Percentiles rank a stretch among this genome's conserved stretches.
These are phyloP conservation scores for Salix exigua DNA, from an alignment of 345 rosid genomes.

Conservation along the genomic window DNA sequence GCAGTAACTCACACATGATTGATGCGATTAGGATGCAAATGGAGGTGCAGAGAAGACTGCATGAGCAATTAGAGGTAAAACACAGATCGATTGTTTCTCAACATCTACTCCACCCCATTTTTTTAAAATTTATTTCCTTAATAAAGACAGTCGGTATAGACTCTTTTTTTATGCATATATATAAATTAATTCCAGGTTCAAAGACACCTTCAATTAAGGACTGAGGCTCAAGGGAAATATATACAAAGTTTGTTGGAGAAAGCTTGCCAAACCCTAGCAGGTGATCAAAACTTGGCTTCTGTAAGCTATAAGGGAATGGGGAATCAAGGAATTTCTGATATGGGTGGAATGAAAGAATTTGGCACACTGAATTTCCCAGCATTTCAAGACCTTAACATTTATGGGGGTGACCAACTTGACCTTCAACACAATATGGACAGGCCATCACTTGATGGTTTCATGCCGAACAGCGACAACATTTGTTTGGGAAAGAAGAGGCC, in stretches of 20 bases:
- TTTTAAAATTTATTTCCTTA: neutral
- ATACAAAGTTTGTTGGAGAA: conserved; percentile 94
- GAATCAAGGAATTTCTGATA: conserved; percentile 43
- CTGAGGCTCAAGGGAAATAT: conserved; percentile 98
- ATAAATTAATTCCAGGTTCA: conserved; percentile 54
- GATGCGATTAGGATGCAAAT: conserved; percentile 90
- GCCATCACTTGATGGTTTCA: conserved; percentile 45
- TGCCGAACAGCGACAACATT: conserved; percentile 39
- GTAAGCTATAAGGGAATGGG: conserved; percentile 49
- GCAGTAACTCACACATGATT: conserved; percentile 47
- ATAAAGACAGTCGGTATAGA: neutral
- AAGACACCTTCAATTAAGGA: conserved; percentile 91
- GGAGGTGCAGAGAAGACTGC: conserved; percentile 99
- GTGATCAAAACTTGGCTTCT: conserved; percentile 51
- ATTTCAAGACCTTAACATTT: conserved; percentile 92
- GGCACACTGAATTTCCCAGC: conserved; percentile 66
- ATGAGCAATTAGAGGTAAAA: conserved; percentile 91
- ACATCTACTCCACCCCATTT: neutral
- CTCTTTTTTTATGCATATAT: neutral
- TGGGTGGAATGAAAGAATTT: conserved; percentile 39
- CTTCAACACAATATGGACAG: conserved; percentile 65
- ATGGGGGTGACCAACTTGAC: conserved; percentile 54
- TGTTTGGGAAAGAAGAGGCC: conserved; percentile 73
- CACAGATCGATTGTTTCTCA: neutral
- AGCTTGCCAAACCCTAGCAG: conserved; percentile 89